Evolutionary conservation across 139 green algal genomes (phyloP).

Genomic region (Spirogloea muscicola): DNA sequence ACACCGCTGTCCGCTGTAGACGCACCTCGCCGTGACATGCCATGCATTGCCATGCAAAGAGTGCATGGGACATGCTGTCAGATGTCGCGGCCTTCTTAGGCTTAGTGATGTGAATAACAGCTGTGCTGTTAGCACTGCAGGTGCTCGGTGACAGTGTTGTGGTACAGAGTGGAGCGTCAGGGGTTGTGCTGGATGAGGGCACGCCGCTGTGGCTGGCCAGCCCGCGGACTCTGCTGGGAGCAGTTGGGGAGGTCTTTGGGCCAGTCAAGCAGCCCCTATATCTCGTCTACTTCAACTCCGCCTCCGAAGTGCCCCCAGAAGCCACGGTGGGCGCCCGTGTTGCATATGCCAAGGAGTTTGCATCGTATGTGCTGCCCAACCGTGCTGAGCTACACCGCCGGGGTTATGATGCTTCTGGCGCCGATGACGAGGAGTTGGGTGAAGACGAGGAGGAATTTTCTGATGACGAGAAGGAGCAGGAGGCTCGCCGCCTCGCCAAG

Average conservation of each 20-base stretch:
- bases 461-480: conserved; percentile 31
- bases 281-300: conserved; percentile 40
- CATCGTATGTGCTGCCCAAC: conserved; percentile 27
- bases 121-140: too few species aligned
- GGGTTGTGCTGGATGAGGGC: conserved; percentile 20
- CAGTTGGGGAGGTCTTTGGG: conserved; percentile 50
- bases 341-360: conserved; percentile 29
- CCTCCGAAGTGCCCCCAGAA: conserved; percentile 13
- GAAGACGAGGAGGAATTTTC: conserved; percentile 18
- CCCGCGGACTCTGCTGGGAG: conserved; percentile 2
- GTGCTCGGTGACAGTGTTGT: conserved; percentile 23
- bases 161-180: conserved; percentile 8
- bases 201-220: conserved; percentile 15
- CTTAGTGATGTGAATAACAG: too few species aligned
- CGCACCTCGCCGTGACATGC: too few species aligned
- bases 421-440: conserved; percentile 31
- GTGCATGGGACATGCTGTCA: too few species aligned
- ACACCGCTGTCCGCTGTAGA: too few species aligned
- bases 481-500: conserved; percentile 6
- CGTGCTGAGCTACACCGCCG: not conserved
- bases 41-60: not conserved
- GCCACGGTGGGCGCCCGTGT: conserved; percentile 7
- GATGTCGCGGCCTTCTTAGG: too few species aligned
- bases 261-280: conserved; percentile 47
- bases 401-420: conserved; percentile 35